Conservation (phyloP, 768 basidiomycete species). For the Leccinum olivaceopallidum region DNA sequence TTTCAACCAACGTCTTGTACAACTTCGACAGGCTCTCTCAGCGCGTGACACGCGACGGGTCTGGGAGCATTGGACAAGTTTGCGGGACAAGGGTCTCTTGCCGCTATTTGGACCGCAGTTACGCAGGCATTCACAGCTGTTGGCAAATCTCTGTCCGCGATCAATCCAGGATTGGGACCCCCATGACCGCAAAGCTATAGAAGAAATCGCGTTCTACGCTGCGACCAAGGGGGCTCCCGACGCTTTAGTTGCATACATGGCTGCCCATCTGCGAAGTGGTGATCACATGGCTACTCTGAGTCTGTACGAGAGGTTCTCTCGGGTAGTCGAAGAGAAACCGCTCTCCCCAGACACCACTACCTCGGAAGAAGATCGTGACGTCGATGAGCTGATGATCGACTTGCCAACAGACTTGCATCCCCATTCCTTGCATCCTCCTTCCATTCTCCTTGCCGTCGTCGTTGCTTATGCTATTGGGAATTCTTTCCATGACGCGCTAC, state of each 20-base stretch:
- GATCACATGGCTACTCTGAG: slow-evolving; percentile 44
- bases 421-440: slow-evolving; percentile 20
- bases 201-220: slow-evolving; percentile 51
- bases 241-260: slow-evolving; percentile 53
- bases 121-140: slow-evolving; percentile 38
- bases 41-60: slow-evolving; percentile 34
- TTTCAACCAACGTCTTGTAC: slow-evolving; percentile 38
- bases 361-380: slow-evolving; percentile 19
- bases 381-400: slow-evolving; percentile 28
- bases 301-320: slow-evolving; percentile 44
- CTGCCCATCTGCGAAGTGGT: slow-evolving; percentile 40
- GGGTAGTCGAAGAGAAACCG: slow-evolving; percentile 20
- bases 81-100: slow-evolving; percentile 45
- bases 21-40: slow-evolving; percentile 41
- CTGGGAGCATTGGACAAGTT: slow-evolving; percentile 40
- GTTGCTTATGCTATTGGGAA: slow-evolving; percentile 60
- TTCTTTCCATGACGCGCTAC: slow-evolving; percentile 58
- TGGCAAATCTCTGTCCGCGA: slow-evolving; percentile 32
- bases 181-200: slow-evolving; percentile 32
- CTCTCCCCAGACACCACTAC: slow-evolving; percentile 15
- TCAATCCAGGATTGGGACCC: slow-evolving; percentile 27
- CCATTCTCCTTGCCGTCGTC: slow-evolving; percentile 54
- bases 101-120: slow-evolving; percentile 48
- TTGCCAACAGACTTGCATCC: slow-evolving; percentile 18
- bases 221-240: slow-evolving; percentile 46